These are phyloP conservation scores for Daphne laureola DNA, from an alignment of 441 rosid genomes.

Conservation along the genomic window DNA sequence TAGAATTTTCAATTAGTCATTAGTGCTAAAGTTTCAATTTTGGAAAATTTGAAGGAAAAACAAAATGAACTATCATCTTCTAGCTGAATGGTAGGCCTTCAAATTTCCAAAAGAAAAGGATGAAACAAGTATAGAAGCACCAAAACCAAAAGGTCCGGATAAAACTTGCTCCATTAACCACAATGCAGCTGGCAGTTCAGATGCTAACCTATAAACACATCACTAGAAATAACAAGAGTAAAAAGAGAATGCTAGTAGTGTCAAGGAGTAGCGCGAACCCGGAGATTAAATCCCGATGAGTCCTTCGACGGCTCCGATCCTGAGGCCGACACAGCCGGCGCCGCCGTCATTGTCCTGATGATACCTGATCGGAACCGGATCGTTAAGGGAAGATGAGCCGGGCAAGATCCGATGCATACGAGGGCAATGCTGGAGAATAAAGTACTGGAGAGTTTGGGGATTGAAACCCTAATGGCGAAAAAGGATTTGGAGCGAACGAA, in stretches of 20 bases:
- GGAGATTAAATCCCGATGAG: slow-evolving; percentile 34
- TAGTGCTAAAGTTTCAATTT: too few relatives aligned
- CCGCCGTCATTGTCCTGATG: slow-evolving; percentile 49
- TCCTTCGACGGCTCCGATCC: slow-evolving; percentile 64
- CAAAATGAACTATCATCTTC: too few relatives aligned
- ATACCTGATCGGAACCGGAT: slow-evolving; percentile 20
- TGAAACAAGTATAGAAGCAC: too few relatives aligned
- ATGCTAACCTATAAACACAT: background rate
- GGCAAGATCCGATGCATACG: slow-evolving; percentile 42
- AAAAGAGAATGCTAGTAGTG: background rate
- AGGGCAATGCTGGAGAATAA: slow-evolving; percentile 25
- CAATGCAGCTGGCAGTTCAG: slow-evolving; percentile 25
- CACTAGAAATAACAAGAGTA: background rate
- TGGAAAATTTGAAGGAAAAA: too few relatives aligned
- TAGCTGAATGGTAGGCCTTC: too few relatives aligned
- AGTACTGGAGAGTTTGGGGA: slow-evolving; percentile 4
- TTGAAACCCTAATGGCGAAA: slow-evolving; percentile 54
- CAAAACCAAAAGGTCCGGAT: background rate
- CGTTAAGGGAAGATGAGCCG: slow-evolving; percentile 21
- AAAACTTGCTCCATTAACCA: slow-evolving; percentile 3
- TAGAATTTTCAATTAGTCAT: too few relatives aligned
- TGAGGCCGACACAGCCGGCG: slow-evolving; percentile 49
- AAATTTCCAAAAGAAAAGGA: too few relatives aligned
- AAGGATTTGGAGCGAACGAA: too few relatives aligned
- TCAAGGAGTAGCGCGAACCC: slow-evolving; percentile 8